Base-by-base conservation (phyloP, 352 stramenopile species). In the Phytophthora cajani region DNA sequence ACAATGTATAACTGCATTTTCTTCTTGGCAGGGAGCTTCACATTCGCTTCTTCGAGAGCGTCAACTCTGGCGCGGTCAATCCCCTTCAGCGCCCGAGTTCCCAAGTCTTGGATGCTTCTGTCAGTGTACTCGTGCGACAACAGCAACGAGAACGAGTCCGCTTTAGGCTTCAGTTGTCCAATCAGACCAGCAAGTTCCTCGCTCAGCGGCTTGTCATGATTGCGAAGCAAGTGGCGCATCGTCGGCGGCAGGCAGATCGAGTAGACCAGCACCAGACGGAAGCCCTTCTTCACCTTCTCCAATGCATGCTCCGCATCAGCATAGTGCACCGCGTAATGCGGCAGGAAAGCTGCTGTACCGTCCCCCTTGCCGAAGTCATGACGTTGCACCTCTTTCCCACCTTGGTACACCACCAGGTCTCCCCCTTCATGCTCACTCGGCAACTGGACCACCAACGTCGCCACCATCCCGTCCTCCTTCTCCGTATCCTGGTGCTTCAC, bases 401-500 rank as follows among this genome's bases (percentile, higher is more conserved):
- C 36, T 42, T 16, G 36, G 36, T 42, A 42, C 36, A 42, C 36
- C 2, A 42, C 36, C 36, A 42, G 5, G 11, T 9, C 49, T 14
- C 66, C 74, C 10, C 69, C 74, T 21, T 58, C 46, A 50, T 79
- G 71, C 8, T 30, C 21, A 23, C 72, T 67, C 4, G 80, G 78
- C 16, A 85, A 67, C 57, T 84, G 57, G 4, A 88, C 57, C 49
- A 87, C 62, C 3, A 88, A 58, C n/a, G 80, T 84, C 0, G 75
- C 80, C 40, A 88, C 82, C 78, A 85, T 85, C 11, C 78, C 78
- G 33, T 57, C 38, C 50, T 84, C 75, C 58, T 88, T 85, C 68
- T 88, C 80, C 47, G 72, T 85, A 60, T 85, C 80, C 49, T 79
- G 71, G 62, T 85, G 75, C n/a, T 51, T 62, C 19, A 71, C 25